Conservation (phyloP, 192 early-diverging fungal species). For the Linnemannia elongata region DNA sequence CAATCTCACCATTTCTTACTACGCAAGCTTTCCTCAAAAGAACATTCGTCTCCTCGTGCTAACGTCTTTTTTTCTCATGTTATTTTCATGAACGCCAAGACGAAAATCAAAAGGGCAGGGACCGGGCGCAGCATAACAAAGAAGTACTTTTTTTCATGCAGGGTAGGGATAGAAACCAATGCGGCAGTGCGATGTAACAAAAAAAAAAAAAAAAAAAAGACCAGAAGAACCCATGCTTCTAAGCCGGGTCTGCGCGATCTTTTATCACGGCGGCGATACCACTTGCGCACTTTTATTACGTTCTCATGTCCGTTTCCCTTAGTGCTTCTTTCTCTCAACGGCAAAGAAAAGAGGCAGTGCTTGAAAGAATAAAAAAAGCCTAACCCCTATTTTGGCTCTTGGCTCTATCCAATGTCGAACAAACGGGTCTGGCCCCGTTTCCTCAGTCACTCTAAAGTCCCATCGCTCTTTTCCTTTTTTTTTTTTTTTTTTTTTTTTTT, state of each 20-base stretch:
- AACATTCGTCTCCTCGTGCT: not conserved
- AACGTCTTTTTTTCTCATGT: not conserved
- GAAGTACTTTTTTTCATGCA: not conserved
- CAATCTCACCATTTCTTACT: too few relatives aligned
- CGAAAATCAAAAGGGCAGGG: not conserved
- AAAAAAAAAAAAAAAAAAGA: not conserved
- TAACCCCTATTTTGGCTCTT: too few relatives aligned
- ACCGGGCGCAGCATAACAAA: slow-evolving; percentile 1
- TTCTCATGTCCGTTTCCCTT: too few relatives aligned
- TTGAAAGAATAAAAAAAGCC: too few relatives aligned
- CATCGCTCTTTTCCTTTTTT: not conserved
- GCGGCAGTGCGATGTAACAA: not conserved
- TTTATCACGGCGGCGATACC: too few relatives aligned
- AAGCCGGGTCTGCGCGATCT: too few relatives aligned
- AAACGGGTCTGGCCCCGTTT: not conserved
- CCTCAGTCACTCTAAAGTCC: not conserved
- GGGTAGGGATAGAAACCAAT: not conserved
- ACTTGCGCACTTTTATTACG: too few relatives aligned
- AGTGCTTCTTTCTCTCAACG: too few relatives aligned
- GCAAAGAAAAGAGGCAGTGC: too few relatives aligned
- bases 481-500: not conserved
- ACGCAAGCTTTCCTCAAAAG: too few relatives aligned
- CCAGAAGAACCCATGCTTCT: not conserved
- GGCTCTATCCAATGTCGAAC: not conserved
- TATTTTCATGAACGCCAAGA: not conserved